These are phyloP conservation scores for Theobroma grandiflorum DNA, from an alignment of 441 rosid genomes.

Conservation along the genomic window DNA sequence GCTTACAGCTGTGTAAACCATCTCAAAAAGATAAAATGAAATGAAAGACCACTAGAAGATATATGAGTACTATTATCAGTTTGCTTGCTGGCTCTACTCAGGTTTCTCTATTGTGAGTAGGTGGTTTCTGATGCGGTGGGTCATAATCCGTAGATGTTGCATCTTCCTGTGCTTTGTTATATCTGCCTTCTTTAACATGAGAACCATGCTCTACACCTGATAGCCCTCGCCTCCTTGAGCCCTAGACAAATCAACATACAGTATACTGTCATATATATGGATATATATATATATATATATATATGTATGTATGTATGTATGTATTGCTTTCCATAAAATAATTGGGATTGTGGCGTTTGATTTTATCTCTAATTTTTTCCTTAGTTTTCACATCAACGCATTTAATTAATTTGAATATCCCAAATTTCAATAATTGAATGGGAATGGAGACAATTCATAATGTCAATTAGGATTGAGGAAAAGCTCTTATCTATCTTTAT, in stretches of 20 bases:
- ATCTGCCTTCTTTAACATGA: slow-evolving; percentile 1
- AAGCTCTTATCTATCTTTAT: neutral
- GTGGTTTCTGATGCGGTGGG: slow-evolving; percentile 41
- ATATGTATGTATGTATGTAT: neutral
- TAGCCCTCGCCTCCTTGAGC: slow-evolving; percentile 31
- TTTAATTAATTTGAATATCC: neutral
- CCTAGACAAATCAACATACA: slow-evolving; percentile 33
- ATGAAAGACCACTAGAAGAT: neutral
- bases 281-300: neutral
- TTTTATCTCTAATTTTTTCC: neutral
- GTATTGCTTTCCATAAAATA: neutral
- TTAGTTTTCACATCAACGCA: neutral
- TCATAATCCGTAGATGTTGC: slow-evolving; percentile 38
- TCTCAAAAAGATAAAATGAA: neutral
- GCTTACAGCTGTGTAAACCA: neutral
- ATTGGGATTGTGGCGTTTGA: neutral
- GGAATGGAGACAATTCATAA: neutral
- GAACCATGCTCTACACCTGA: slow-evolving; percentile 10
- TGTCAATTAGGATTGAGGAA: neutral
- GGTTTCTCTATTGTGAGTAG: slow-evolving; percentile 40
- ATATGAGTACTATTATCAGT: neutral
- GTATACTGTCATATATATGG: no score
- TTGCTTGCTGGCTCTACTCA: neutral
- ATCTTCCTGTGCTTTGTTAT: slow-evolving; percentile 22
- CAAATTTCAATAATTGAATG: neutral